Base-by-base conservation (phyloP, 2,329 filamentous ascomycete genomes). In the Incumbomyces delicatus region DNA sequence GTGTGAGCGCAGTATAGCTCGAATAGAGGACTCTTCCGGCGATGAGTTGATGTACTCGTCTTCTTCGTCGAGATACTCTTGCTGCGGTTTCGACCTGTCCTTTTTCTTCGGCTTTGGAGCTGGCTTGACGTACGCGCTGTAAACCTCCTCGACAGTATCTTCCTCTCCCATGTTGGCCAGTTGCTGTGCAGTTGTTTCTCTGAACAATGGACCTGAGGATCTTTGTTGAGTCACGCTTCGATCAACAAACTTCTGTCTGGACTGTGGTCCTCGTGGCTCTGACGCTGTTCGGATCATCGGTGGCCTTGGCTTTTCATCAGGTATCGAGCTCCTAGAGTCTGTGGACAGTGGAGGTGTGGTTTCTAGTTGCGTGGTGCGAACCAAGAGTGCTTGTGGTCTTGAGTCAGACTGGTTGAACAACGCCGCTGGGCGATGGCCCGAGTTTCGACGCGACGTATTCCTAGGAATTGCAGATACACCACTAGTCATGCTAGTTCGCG, bases 21-120 rank as follows among this genome's bases (percentile, higher is more conserved):
- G 44, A 6, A 46, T 10, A 8, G 44, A 18, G 6, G 14, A 16
- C 11, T 40, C 44, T 22, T 40, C 36, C 18, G 36, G 36, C 3
- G 44, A 46, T 3, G 36, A 40, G 17, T 40, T 46, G 22, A 74
- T 81, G 48, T 80, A 80, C 41, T 87, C 83, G 1, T 87, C 84
- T 50, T 90, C 85, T 53, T 94, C 87, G 52, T 89, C 85, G 54
- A 85, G 84, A 60, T 85, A 88, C 44, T 57, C 53, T 41, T 40
- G 36, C 14, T 40, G 36, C 78, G 72, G 61, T 89, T 89, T 38
- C 27, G 39, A 42, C 22, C 31, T 16, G 46, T 48, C 29, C 13
- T 72, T 81, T 14, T 39, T 46, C 36, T 41, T 1, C 75, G 73
- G 60, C 85, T 83, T 20, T 8, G 4, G 22, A 72, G 73, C 20